Percentiles rank a stretch among this genome's conserved stretches.
These are phyloP conservation scores for Verticillium albo-atrum DNA, from an alignment of 2,329 filamentous ascomycete species.

Conservation along the genomic window DNA sequence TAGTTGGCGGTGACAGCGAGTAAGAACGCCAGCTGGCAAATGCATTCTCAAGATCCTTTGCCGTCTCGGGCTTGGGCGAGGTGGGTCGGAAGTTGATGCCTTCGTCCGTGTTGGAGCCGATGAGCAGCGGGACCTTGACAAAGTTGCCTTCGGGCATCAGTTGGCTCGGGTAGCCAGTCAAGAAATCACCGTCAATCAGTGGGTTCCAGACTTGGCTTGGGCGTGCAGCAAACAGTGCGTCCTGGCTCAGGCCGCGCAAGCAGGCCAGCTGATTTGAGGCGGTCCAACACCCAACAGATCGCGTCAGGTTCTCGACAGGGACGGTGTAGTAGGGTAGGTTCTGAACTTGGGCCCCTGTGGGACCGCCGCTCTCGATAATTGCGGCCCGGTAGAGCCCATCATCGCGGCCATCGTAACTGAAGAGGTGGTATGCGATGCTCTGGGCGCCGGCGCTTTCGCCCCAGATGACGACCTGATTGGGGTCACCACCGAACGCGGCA, in stretches of 20 bases:
- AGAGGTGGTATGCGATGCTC: constrained; percentile 41
- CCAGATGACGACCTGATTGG: constrained; percentile 41
- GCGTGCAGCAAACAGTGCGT: constrained; percentile 26
- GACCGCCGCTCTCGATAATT: constrained; percentile 47
- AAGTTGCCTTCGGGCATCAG: constrained; percentile 36
- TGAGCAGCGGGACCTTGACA: constrained; percentile 38
- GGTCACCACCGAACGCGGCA: constrained; percentile 43
- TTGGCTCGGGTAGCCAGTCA: constrained; percentile 42
- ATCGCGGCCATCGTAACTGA: constrained; percentile 51
- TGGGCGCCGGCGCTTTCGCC: constrained; percentile 39
- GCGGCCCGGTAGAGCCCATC: constrained; percentile 50
- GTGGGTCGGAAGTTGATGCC: constrained; percentile 31
- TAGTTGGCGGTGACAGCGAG: constrained; percentile 37
- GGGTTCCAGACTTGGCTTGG: constrained; percentile 35
- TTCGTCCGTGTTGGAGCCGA: constrained; percentile 46
- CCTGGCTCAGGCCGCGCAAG: constrained; percentile 25
- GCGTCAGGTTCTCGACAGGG: constrained; percentile 28
- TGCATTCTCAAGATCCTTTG: constrained; percentile 35
- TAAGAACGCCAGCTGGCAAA: constrained; percentile 40
- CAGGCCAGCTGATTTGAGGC: constrained; percentile 29
- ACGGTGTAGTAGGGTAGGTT: constrained; percentile 27
- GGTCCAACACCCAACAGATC: constrained; percentile 27
- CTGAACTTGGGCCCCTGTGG: constrained; percentile 24
- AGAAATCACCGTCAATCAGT: constrained; percentile 41
- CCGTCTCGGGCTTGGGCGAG: constrained; percentile 33